Evolutionary conservation across 2,329 filamentous ascomycete species (phyloP).

Genomic region (Passalora sequoiae): DNA sequence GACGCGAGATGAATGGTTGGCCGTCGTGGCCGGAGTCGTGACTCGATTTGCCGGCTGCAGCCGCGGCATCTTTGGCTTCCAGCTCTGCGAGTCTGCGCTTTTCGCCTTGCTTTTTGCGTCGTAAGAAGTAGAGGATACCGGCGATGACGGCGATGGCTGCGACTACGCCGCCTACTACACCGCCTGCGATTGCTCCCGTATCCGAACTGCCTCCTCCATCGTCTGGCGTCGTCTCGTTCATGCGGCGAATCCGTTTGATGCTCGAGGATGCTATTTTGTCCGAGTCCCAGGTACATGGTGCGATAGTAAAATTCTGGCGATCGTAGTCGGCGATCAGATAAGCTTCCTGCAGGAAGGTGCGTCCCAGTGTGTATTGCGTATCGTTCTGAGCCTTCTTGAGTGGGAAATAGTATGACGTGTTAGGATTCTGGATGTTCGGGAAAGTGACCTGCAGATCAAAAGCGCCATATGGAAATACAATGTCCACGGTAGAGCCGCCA

Average conservation of each 20-base stretch:
- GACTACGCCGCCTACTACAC: slow-evolving; percentile 32
- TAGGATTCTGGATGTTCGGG: slow-evolving; percentile 28
- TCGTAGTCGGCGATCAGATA: slow-evolving; percentile 37
- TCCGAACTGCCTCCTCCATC: slow-evolving; percentile 21
- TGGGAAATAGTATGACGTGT: slow-evolving; percentile 33
- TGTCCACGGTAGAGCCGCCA: slow-evolving; percentile 28
- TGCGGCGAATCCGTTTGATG: slow-evolving; percentile 30
- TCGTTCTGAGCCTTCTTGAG: slow-evolving; percentile 31
- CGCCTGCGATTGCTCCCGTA: slow-evolving; percentile 33
- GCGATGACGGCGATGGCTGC: slow-evolving; percentile 26
- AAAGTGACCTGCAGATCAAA: slow-evolving; percentile 32
- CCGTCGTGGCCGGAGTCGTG: slow-evolving; percentile 14
- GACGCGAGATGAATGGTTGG: slow-evolving; percentile 26
- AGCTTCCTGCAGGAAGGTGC: slow-evolving; percentile 37
- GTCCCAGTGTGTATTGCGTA: slow-evolving; percentile 35
- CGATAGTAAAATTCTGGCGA: slow-evolving; percentile 34
- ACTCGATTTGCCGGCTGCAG: slow-evolving; percentile 11
- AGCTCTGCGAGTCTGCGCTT: slow-evolving; percentile 28
- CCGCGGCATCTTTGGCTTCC: slow-evolving; percentile 27
- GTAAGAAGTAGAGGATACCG: slow-evolving; percentile 26
- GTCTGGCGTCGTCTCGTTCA: slow-evolving; percentile 18
- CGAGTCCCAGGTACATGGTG: slow-evolving; percentile 32
- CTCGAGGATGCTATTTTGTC: slow-evolving; percentile 20
- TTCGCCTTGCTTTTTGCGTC: slow-evolving; percentile 24
- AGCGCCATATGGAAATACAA: slow-evolving; percentile 35